Percentiles rank a stretch among this genome's conserved stretches.
Evolutionary conservation across 768 basidiomycete genomes (phyloP).

Genomic region (Cantharellus cinnabarinus): DNA sequence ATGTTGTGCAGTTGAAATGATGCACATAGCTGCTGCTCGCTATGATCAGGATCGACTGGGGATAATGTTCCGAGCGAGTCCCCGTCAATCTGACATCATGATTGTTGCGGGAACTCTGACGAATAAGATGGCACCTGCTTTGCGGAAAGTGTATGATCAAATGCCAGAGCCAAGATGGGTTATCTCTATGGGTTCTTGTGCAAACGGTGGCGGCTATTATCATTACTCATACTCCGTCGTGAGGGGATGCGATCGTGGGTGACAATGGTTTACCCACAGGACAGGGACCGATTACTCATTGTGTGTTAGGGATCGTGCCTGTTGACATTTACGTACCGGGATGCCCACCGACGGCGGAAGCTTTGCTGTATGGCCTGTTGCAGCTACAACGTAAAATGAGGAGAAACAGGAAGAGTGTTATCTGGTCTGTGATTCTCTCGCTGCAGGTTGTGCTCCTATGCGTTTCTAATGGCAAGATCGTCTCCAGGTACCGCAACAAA

Average conservation of each 20-base stretch:
- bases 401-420: constrained; percentile 61
- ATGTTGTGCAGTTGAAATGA: constrained; percentile 98
- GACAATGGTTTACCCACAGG: constrained; percentile 1
- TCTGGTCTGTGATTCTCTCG: constrained; percentile 39
- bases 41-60: constrained; percentile 98
- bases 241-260: constrained; percentile 85
- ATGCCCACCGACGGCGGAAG: constrained; percentile 90
- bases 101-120: constrained; percentile 97
- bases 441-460: not conserved
- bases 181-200: constrained; percentile 98
- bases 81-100: constrained; percentile 94
- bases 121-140: constrained; percentile 98
- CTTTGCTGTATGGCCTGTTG: constrained; percentile 87
- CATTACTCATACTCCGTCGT: constrained; percentile 99
- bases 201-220: constrained; percentile 93
- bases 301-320: constrained; percentile 63
- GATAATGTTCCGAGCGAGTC: constrained; percentile 96
- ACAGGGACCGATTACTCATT: not conserved
- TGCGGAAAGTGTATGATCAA: constrained; percentile 92
- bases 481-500: constrained; percentile 7
- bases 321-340: constrained; percentile 98
- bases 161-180: constrained; percentile 99
- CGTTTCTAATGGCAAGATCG: not conserved
- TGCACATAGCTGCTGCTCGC: constrained; percentile 99
- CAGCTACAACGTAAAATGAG: constrained; percentile 95